Evolutionary conservation across 805 yeast species (phyloP).

Genomic region (Kodamaea kaohsiungensis): DNA sequence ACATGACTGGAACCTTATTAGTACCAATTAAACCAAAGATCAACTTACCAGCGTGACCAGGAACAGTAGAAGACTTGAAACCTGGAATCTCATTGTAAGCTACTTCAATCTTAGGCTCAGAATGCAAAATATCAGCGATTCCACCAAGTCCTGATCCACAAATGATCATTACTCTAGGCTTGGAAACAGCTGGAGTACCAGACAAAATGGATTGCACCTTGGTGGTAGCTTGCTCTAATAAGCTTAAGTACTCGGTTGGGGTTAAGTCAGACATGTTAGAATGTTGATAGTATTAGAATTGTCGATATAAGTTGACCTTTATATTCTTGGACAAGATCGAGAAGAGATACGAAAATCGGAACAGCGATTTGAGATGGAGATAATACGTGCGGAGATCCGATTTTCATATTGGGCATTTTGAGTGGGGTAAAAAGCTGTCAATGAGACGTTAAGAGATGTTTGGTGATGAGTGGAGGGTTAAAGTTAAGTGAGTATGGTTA

Average conservation of each 20-base stretch:
- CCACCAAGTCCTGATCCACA: slow-evolving; percentile 97
- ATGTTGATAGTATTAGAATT: not conserved
- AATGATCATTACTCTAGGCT: slow-evolving; percentile 73
- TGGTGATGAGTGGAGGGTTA: not conserved
- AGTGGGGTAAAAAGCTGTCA: not conserved
- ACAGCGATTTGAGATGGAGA: not conserved
- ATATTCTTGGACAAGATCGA: not conserved
- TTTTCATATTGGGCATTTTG: not conserved
- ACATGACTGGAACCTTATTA: slow-evolving; percentile 74
- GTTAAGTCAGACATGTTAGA: slow-evolving; percentile 10
- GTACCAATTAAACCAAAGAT: slow-evolving; percentile 74
- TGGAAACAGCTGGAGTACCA: slow-evolving; percentile 14
- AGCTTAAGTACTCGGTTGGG: slow-evolving; percentile 18
- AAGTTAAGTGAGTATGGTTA: not conserved
- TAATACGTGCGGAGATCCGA: not conserved
- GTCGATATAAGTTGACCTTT: not conserved
- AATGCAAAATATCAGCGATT: slow-evolving; percentile 55
- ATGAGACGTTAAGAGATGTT: too few species aligned
- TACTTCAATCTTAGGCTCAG: slow-evolving; percentile 48
- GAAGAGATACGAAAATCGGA: not conserved
- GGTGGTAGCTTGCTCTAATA: slow-evolving; percentile 22
- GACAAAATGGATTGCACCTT: slow-evolving; percentile 16
- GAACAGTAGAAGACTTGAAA: slow-evolving; percentile 77
- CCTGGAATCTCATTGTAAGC: slow-evolving; percentile 76
- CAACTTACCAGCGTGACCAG: slow-evolving; percentile 85